Evolutionary conservation across 805 yeast species (phyloP).

Genomic region (Ogataea neopini): DNA sequence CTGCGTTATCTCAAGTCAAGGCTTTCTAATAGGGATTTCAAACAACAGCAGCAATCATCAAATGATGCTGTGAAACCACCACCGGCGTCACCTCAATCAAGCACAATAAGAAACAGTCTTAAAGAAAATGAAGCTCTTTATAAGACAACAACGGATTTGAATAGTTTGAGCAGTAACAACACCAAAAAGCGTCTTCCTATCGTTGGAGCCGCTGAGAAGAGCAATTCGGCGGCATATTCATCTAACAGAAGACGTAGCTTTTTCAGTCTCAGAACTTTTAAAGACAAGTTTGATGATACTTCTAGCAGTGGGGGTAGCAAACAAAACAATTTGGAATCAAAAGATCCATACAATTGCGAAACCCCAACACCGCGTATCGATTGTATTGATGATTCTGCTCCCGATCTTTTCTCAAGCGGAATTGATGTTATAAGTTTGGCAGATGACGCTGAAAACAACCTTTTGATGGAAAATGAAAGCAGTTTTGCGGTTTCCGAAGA

Average conservation of each 20-base stretch:
- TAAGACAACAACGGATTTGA: conserved; percentile 3
- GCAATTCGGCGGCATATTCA: background rate
- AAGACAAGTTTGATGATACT: conserved; percentile 11
- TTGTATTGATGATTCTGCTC: conserved; percentile 11
- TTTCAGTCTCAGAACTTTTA: conserved; percentile 18
- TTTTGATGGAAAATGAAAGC: background rate
- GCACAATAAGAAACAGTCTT: conserved; percentile 4
- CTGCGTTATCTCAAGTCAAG: conserved; percentile 27
- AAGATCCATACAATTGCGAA: background rate
- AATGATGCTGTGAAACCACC: conserved; percentile 8
- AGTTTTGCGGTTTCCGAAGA: conserved; percentile 2
- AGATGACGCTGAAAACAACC: conserved; percentile 3
- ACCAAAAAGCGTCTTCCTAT: conserved; percentile 7
- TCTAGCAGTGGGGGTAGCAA: background rate
- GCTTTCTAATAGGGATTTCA: conserved; percentile 21
- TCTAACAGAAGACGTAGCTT: conserved; percentile 18
- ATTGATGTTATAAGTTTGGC: conserved; percentile 8
- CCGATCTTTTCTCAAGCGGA: conserved; percentile 10
- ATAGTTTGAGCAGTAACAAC: conserved; percentile 6
- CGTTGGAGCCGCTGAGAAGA: conserved; percentile 2
- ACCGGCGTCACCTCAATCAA: conserved; percentile 4
- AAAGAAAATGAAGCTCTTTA: conserved; percentile 16
- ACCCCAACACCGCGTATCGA: conserved; percentile 16
- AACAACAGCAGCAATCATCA: conserved; percentile 3
- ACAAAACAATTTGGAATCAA: background rate